Evolutionary conservation across 2,329 filamentous ascomycete genomes (phyloP).

Genomic region (Colletotrichum cuscutae): DNA sequence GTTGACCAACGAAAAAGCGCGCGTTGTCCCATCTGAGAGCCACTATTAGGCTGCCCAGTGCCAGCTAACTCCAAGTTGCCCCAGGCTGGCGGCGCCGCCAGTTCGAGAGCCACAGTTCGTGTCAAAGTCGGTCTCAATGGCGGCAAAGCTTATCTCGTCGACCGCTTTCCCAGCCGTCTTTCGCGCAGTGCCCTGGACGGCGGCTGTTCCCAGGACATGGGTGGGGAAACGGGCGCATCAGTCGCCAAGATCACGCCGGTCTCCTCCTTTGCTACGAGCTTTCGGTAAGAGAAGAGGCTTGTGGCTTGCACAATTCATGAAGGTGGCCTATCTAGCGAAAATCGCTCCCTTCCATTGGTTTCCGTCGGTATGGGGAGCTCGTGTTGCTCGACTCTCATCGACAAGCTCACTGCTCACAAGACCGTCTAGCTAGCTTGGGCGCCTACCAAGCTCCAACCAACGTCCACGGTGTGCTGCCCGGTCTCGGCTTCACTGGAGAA

Average conservation of each 20-base stretch:
- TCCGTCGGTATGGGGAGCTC: neutral
- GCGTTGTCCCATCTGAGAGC: neutral
- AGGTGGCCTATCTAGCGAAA: neutral
- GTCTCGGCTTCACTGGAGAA: neutral
- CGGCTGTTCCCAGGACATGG: neutral
- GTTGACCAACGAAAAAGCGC: neutral
- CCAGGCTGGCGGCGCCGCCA: neutral
- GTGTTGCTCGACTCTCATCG: neutral
- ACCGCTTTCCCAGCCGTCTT: neutral
- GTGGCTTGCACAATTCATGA: neutral
- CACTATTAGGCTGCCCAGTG: neutral
- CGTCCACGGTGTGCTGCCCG: neutral
- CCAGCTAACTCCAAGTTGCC: neutral
- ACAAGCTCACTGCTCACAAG: neutral
- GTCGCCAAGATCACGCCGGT: neutral
- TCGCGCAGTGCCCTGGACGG: neutral
- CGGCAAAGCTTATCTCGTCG: conserved; percentile 19
- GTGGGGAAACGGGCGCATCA: neutral
- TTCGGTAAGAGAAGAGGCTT: neutral
- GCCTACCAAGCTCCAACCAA: neutral
- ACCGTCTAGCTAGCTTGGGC: neutral
- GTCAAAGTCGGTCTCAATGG: neutral
- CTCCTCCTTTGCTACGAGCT: neutral
- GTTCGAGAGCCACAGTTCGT: conserved; percentile 4
- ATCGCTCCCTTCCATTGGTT: neutral